These are phyloP conservation scores for Tuber melanosporum DNA, from an alignment of 495 filamentous ascomycete genomes.

Conservation along the genomic window DNA sequence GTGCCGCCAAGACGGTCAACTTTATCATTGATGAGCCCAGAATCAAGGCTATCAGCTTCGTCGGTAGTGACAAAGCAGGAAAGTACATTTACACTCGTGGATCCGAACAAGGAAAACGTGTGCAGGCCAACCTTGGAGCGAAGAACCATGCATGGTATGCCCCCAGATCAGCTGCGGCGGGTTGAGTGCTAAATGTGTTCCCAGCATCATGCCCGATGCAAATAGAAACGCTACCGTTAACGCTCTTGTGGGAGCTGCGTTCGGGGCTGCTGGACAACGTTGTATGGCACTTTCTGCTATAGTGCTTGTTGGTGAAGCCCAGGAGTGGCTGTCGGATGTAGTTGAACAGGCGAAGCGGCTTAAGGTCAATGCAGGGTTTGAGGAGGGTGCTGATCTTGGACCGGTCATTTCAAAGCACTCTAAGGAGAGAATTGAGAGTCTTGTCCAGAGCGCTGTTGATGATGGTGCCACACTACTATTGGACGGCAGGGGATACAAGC, in stretches of 20 bases:
- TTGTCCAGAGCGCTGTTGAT: conserved; percentile 82
- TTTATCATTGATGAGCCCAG: conserved; percentile 94
- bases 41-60: conserved; percentile 98
- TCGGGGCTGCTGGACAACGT: conserved; percentile 91
- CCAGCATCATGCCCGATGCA: conserved; percentile 75
- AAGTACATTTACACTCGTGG: conserved; percentile 92
- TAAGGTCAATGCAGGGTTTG: conserved; percentile 88
- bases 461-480: conserved; percentile 92
- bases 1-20: conserved; percentile 82
- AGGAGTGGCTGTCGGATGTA: conserved; percentile 85
- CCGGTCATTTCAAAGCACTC: conserved; percentile 92
- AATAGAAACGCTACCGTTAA: conserved; percentile 98
- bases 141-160: conserved; percentile 86
- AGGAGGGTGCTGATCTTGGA: conserved; percentile 88
- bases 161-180: not conserved
- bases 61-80: conserved; percentile 91
- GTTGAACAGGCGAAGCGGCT: conserved; percentile 87
- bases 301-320: conserved; percentile 90
- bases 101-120: conserved; percentile 81
- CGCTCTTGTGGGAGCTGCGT: conserved; percentile 88
- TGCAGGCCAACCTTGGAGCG: conserved; percentile 96
- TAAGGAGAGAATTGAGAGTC: conserved; percentile 77
- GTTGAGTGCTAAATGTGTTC: conserved; percentile 5
- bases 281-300: conserved; percentile 96
- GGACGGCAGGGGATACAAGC: conserved; percentile 85